Conservation (phyloP, 2,329 filamentous ascomycete species). For the Trichoderma lentiforme region DNA sequence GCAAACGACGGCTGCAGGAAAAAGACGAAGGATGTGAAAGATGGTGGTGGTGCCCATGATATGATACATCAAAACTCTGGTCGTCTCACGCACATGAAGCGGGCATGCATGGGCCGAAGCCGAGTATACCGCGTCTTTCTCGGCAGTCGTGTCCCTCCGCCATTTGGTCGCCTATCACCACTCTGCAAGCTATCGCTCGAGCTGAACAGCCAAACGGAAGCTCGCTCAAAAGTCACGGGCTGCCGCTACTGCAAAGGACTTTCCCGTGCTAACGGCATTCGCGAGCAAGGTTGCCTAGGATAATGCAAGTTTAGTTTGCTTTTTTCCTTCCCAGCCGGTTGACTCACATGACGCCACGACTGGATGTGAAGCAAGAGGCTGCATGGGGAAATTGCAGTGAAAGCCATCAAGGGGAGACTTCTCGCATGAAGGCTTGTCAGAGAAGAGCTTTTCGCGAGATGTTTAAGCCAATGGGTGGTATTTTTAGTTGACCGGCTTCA, state of each 20-base stretch:
- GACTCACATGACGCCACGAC: not conserved
- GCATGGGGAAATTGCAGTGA: constrained; percentile 13
- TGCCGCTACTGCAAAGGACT: not conserved
- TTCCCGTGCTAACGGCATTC: not conserved
- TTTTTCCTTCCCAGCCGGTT: not conserved
- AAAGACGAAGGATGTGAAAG: not conserved
- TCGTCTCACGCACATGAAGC: not conserved
- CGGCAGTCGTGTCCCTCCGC: not conserved
- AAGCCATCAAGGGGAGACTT: not conserved
- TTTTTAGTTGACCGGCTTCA: not conserved
- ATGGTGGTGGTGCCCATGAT: not conserved
- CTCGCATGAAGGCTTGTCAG: not conserved
- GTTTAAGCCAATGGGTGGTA: not conserved
- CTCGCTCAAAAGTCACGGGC: constrained; percentile 4
- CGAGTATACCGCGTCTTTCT: not conserved
- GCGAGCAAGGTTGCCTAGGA: not conserved
- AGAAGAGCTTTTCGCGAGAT: not conserved
- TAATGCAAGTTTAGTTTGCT: not conserved
- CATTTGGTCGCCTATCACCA: constrained; percentile 1
- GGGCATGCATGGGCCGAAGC: not conserved
- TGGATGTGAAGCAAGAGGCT: not conserved
- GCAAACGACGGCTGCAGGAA: not conserved
- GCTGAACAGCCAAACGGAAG: constrained; percentile 1
- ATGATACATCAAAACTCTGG: not conserved
- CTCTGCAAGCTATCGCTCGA: not conserved